Conservation (phyloP, 495 filamentous ascomycete species). For the Aspergillus cavernicola region DNA sequence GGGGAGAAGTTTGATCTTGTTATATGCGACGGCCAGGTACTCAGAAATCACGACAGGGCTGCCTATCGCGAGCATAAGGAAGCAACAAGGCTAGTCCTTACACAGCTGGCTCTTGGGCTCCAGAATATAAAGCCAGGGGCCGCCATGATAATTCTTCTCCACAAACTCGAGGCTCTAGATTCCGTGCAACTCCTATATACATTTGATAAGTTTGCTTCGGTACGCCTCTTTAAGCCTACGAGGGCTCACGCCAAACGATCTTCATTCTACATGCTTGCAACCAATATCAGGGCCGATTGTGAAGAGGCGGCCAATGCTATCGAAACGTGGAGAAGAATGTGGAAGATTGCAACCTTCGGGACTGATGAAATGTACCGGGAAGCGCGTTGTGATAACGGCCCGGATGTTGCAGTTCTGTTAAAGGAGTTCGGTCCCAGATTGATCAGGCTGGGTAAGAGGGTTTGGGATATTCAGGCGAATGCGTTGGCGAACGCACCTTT, state of each 20-base stretch:
- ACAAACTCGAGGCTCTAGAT: slow-evolving; percentile 44
- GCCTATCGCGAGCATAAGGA: slow-evolving; percentile 41
- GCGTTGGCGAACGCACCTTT: no score
- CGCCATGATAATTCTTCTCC: slow-evolving; percentile 48
- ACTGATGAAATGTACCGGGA: no score
- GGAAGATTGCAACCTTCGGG: slow-evolving; percentile 46
- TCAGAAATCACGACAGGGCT: slow-evolving; percentile 42
- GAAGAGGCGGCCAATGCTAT: slow-evolving; percentile 35
- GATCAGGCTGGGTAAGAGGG: no score
- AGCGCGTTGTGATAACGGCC: no score
- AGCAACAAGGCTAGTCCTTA: slow-evolving; percentile 31
- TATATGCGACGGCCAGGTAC: slow-evolving; percentile 56
- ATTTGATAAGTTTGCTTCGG: slow-evolving; percentile 41
- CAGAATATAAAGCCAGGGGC: slow-evolving; percentile 42
- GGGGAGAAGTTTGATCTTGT: slow-evolving; percentile 46
- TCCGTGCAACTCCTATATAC: slow-evolving; percentile 36
- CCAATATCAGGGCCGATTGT: slow-evolving; percentile 32
- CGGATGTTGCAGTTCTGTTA: no score
- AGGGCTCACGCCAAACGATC: slow-evolving; percentile 38
- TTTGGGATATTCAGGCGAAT: no score
- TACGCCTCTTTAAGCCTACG: slow-evolving; percentile 48
- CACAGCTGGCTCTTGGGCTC: slow-evolving; percentile 48
- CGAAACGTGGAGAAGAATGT: slow-evolving; percentile 37
- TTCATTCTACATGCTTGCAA: slow-evolving; percentile 57
- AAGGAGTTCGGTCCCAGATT: no score